Evolutionary conservation across 345 rosid genomes (phyloP).

Genomic region (Physaria fendleri): DNA sequence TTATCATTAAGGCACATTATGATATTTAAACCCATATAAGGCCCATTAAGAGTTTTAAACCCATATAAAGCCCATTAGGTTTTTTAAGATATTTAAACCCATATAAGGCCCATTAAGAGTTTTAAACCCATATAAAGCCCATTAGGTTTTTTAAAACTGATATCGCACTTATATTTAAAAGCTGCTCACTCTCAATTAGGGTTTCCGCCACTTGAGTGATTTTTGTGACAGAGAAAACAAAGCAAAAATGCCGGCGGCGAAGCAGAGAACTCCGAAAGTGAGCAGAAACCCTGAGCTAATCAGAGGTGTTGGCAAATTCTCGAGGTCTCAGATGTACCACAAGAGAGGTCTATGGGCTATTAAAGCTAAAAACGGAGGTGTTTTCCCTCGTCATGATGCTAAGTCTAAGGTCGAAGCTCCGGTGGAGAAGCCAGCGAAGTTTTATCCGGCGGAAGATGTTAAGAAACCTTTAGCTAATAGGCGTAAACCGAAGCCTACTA

Average conservation of each 20-base stretch:
- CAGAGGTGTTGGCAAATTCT: slow-evolving; percentile 49
- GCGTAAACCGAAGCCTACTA: slow-evolving; percentile 55
- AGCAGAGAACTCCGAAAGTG: slow-evolving; percentile 27
- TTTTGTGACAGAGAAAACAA: neutral
- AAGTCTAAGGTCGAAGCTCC: slow-evolving; percentile 44
- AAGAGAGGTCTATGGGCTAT: slow-evolving; percentile 65
- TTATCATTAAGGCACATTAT: no score
- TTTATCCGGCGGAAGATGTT: slow-evolving; percentile 80
- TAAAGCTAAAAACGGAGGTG: slow-evolving; percentile 86
- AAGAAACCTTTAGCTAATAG: slow-evolving; percentile 72
- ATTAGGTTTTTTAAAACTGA: neutral
- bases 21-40: no score
- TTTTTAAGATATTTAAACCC: no score
- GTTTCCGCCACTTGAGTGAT: no score
- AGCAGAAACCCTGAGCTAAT: slow-evolving; percentile 53
- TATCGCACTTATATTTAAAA: slow-evolving; percentile 6
- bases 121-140: neutral
- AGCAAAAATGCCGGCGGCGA: slow-evolving; percentile 47
- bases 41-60: neutral
- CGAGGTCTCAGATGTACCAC: slow-evolving; percentile 58
- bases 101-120: neutral
- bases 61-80: slow-evolving; percentile 13
- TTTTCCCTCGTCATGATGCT: slow-evolving; percentile 71
- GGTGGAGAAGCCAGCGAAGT: slow-evolving; percentile 48
- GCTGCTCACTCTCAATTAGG: neutral